Percentiles rank a stretch among this genome's conserved stretches.
Evolutionary conservation across 768 basidiomycete species (phyloP).

Genomic region (Rhodotorula diobovata): DNA sequence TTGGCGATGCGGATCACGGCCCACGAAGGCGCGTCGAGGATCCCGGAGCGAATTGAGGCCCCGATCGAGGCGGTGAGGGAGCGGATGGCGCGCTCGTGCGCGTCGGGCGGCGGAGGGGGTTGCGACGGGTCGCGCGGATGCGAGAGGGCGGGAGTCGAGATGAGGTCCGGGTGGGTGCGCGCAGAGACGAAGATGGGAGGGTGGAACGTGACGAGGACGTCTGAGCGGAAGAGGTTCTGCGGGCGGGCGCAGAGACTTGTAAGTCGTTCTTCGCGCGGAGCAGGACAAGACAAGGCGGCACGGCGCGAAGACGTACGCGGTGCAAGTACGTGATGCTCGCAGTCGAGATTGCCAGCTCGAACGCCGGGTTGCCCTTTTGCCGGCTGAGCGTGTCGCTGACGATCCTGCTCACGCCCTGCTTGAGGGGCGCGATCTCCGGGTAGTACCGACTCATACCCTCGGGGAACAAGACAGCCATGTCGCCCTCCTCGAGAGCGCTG

Average conservation of each 20-base stretch:
- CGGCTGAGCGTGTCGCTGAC: conserved; percentile 71
- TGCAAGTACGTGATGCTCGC: conserved; percentile 54
- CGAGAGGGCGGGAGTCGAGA: neutral
- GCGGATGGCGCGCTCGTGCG: conserved; percentile 52
- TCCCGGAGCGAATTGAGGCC: conserved; percentile 66
- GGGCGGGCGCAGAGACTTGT: conserved; percentile 56
- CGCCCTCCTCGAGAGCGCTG: conserved; percentile 22
- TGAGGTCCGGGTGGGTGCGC: conserved; percentile 33
- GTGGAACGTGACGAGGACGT: conserved; percentile 66
- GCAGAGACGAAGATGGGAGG: conserved; percentile 42
- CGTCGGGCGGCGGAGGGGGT: conserved; percentile 47
- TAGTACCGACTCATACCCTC: conserved; percentile 82
- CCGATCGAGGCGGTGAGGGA: conserved; percentile 61
- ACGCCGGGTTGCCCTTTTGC: conserved; percentile 56
- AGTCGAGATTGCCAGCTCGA: conserved; percentile 67
- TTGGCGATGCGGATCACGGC: conserved; percentile 68
- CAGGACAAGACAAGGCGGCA: conserved; percentile 53
- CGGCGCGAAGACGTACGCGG: conserved; percentile 56
- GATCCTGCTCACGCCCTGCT: conserved; percentile 80
- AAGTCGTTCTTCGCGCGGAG: neutral
- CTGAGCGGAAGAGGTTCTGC: conserved; percentile 72
- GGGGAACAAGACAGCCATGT: conserved; percentile 63
- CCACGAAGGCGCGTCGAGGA: conserved; percentile 82
- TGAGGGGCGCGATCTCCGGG: conserved; percentile 78
- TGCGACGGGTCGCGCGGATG: neutral